Evolutionary conservation across 495 filamentous ascomycete genomes (phyloP), one percentile per base, ranked within the genome.

Genomic region (Aeminium ludgeri): DNA sequence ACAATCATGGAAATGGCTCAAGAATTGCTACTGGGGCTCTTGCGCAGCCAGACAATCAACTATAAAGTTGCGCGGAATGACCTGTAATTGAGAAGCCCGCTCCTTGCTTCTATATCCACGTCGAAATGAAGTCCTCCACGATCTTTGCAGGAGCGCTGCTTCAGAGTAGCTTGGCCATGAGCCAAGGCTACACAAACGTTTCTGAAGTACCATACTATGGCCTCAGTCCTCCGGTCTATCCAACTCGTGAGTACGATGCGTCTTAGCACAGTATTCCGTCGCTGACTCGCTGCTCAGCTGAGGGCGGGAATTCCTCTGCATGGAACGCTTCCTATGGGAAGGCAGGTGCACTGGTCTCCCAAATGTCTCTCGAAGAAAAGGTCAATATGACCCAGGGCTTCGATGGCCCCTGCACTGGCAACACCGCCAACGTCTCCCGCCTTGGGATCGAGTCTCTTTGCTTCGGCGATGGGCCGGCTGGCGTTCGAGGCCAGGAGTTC

Each of bases 301-400:
- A 25, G 23, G 23, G 23, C 23, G 23, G 23, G 23, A 25, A 25
- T 8, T 4, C 3, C 23, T 4, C 23, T n/a, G 34, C 30, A 28
- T 52, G 49, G 49, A 3, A 25, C 11, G 29, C 30, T 11, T 39
- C 49, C 20, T 48, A 48, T 23, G 35, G 30, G 2, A 16, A 39
- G n/a, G 49, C 49, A 6, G 25, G 37, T 15, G 36, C 27, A 4
- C 20, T 52, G 2, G 49, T 52, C 13, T 20, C 30, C 1, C 49
- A 48, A 23, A 52, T 52, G 49, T 44, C 45, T 15, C 15, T 35
- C 11, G 34, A 40, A 6, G 49, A 52, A 36, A 52, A 48, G 49
- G 37, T 40, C 31, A 52, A 52, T 20, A 48, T 52, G 23, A 52
- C 48, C 6, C 38, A 34, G 10, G 48, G 48, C 20, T 44, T 62